Base-by-base conservation (phyloP, 1,284 basidiomycete species). In the Apiotrichum mycotoxinovorans region DNA sequence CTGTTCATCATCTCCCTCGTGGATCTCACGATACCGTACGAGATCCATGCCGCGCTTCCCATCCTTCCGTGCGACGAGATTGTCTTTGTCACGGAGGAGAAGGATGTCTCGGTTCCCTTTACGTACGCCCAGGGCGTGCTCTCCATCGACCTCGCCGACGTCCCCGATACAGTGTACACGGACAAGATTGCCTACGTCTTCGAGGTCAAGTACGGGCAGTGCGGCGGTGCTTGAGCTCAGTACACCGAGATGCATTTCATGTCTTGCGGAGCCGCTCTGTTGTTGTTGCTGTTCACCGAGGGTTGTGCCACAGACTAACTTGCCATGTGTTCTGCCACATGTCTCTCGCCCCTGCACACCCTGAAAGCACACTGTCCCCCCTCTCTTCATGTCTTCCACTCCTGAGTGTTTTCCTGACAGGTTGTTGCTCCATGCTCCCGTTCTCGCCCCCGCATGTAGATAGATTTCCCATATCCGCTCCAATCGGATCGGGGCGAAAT, bases 1-100 rank as follows among this genome's bases (percentile, higher is more conserved):
- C 83, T 85, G 62, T 85, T 81, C 65, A 77, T 85, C 62, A 69
- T 83, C 41, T 76, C 81, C 0, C 78, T 84, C 51, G 60, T 68
- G 34, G 70, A 69, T 9, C 81, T 80, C 0, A 45, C 65, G 22
- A 34, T 20, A 4, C 22, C n/a, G 1, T 52, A 83, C 9, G 60
- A 69, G 2, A 68, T 83, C 5, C 35, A 50, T 3, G 64, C 59
- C 25, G 78, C 79, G 11, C 67, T 84, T 10, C 83, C 83, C 0
- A 61, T 85, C 20, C 65, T 80, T 3, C 51, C 66, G 3, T 79
- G 79, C 10, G 83, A 85, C 65, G 69, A 56, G 0, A 71, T 84
- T 23, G 65, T 57, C 8, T 58, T 84, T 15, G 74, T 84, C 27
- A 40, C 60, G 11, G 26, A 40, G 7, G 40, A 15, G 1, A 65